Evolutionary conservation across 2,329 filamentous ascomycete genomes (phyloP).

Genomic region (Aspergillus costaricaensis): DNA sequence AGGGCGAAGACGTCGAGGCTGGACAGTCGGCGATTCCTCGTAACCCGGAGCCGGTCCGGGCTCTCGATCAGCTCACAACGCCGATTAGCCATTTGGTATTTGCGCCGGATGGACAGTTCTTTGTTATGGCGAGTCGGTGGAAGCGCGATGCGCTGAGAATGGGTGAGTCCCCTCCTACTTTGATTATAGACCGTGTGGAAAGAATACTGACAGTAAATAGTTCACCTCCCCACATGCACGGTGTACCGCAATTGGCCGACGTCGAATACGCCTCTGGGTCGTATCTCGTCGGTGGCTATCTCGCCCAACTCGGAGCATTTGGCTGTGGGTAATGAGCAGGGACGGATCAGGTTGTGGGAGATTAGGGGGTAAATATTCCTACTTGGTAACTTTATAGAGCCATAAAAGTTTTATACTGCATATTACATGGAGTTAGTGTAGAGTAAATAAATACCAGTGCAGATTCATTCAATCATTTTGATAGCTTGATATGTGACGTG

Average conservation of each 20-base stretch:
- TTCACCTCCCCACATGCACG: conserved; percentile 87
- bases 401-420: not conserved
- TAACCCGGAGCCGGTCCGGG: conserved; percentile 70
- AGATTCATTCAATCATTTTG: too few species aligned
- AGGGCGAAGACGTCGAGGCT: conserved; percentile 26
- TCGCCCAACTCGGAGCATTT: conserved; percentile 67
- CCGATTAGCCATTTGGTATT: conserved; percentile 78
- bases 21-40: conserved; percentile 54
- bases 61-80: conserved; percentile 84
- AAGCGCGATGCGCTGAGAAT: conserved; percentile 86
- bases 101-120: conserved; percentile 82
- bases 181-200: not conserved
- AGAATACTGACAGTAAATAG: conserved; percentile 47
- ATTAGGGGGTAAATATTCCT: conserved; percentile 62
- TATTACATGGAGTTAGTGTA: not conserved
- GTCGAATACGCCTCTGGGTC: conserved; percentile 79
- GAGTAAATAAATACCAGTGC: not conserved
- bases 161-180: conserved; percentile 33
- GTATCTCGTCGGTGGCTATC: conserved; percentile 75
- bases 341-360: conserved; percentile 90
- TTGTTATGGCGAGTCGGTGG: conserved; percentile 82
- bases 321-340: conserved; percentile 84
- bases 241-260: conserved; percentile 98
- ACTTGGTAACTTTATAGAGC: too few species aligned
- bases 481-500: too few species aligned